Conservation (phyloP, 805 yeast species). For the Candida tibetensis region DNA sequence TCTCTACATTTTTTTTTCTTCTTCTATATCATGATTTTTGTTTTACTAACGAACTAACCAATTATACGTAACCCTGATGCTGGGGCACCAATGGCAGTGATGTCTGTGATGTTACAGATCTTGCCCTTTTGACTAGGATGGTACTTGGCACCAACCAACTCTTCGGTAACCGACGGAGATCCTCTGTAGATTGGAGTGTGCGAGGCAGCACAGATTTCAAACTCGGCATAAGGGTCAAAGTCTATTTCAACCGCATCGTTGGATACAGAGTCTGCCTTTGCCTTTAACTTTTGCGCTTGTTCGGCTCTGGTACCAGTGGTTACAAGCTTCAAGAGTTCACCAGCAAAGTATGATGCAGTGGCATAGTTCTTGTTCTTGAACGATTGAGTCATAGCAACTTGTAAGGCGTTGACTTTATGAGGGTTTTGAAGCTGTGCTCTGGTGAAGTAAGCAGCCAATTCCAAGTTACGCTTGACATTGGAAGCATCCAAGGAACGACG, state of each 20-base stretch:
- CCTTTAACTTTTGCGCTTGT: slow-evolving; percentile 79
- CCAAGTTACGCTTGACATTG: slow-evolving; percentile 81
- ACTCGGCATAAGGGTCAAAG: slow-evolving; percentile 88
- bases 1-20: too few species aligned
- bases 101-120: slow-evolving; percentile 68
- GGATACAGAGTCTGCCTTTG: slow-evolving; percentile 74
- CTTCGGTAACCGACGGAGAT: slow-evolving; percentile 65
- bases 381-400: slow-evolving; percentile 92
- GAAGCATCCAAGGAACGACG: slow-evolving; percentile 78
- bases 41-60: slow-evolving; percentile 11
- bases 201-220: slow-evolving; percentile 84
- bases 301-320: slow-evolving; percentile 80
- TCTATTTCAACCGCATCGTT: slow-evolving; percentile 87
- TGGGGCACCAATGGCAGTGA: slow-evolving; percentile 84
- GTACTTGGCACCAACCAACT: slow-evolving; percentile 87
- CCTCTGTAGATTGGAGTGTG: slow-evolving; percentile 87
- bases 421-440: slow-evolving; percentile 75
- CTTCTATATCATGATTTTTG: too few species aligned
- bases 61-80: slow-evolving; percentile 80
- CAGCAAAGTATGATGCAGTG: slow-evolving; percentile 86
- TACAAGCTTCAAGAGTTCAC: slow-evolving; percentile 69
- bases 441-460: slow-evolving; percentile 94
- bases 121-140: slow-evolving; percentile 74
- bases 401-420: slow-evolving; percentile 83
- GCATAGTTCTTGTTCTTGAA: slow-evolving; percentile 86